Conservation (phyloP, 371 early-diverging fungal species). For the Lichtheimia corymbifera region DNA sequence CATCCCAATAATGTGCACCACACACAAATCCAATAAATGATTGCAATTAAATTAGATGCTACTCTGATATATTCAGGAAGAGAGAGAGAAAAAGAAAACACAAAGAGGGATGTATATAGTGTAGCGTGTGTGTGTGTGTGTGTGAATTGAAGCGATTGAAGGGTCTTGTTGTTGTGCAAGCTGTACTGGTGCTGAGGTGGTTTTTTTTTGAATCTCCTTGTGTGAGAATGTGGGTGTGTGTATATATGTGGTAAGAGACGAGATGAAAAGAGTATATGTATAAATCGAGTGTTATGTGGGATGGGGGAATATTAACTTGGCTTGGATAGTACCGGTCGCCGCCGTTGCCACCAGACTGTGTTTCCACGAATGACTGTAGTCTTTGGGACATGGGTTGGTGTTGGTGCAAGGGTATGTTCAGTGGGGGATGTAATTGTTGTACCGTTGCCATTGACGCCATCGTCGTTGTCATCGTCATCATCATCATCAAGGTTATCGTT, state of each 20-base stretch:
- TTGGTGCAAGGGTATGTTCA: no score
- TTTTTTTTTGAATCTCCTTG: not conserved
- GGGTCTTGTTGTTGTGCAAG: no score
- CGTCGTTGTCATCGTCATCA: slow-evolving; percentile 15
- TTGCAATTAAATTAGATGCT: slow-evolving; percentile 2
- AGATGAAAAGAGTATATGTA: not conserved
- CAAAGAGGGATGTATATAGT: not conserved
- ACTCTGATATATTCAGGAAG: not conserved
- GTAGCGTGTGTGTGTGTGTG: not conserved
- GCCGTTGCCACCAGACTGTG: slow-evolving; percentile 51
- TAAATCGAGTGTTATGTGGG: not conserved
- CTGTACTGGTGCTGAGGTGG: no score
- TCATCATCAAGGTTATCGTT: slow-evolving; percentile 20
- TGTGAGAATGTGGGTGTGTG: not conserved
- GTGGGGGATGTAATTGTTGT: not conserved
- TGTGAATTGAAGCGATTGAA: no score
- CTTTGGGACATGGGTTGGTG: slow-evolving; percentile 30
- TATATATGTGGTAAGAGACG: slow-evolving; percentile 1
- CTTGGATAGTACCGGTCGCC: slow-evolving; percentile 19
- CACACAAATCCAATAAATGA: no score
- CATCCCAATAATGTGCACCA: no score
- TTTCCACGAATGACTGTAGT: slow-evolving; percentile 39
- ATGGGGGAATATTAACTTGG: slow-evolving; percentile 13
- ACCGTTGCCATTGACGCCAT: slow-evolving; percentile 5
- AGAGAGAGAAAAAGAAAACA: not conserved